These are phyloP conservation scores for Globisporangium mamillatum DNA, from an alignment of 352 stramenopile species.

Conservation along the genomic window DNA sequence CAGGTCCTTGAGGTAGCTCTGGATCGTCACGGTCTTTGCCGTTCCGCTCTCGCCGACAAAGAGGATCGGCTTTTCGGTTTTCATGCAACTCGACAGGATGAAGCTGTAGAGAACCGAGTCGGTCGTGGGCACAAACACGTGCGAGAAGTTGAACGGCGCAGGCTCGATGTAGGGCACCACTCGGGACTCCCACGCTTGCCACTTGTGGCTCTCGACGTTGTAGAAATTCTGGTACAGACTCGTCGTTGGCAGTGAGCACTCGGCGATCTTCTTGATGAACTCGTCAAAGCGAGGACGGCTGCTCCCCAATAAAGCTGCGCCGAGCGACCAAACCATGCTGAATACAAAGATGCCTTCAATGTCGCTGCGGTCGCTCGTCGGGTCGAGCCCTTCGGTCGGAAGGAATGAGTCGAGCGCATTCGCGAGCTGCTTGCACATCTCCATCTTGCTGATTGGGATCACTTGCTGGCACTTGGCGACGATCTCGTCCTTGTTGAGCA, in stretches of 20 bases:
- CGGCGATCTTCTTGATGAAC: constrained; percentile 88
- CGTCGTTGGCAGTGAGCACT: constrained; percentile 71
- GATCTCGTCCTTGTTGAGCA: constrained; percentile 86
- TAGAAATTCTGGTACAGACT: constrained; percentile 91
- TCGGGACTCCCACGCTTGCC: constrained; percentile 85
- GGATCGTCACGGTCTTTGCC: constrained; percentile 94
- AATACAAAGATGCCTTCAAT: constrained; percentile 94
- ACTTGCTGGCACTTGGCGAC: constrained; percentile 90
- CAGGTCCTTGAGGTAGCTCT: constrained; percentile 90
- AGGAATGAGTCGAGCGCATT: constrained; percentile 91
- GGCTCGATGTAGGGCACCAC: constrained; percentile 91
- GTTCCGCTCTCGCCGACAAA: constrained; percentile 94
- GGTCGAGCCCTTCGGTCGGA: constrained; percentile 36
- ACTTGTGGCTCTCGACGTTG: constrained; percentile 87
- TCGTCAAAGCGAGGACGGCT: constrained; percentile 87
- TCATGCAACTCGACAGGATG: constrained; percentile 86
- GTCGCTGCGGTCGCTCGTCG: constrained; percentile 42
- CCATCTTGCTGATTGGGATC: constrained; percentile 92
- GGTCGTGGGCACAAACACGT: constrained; percentile 95
- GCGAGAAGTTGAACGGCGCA: constrained; percentile 91
- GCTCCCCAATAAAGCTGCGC: constrained; percentile 78
- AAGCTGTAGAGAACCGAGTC: constrained; percentile 94
- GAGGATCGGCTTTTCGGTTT: constrained; percentile 86
- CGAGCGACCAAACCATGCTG: constrained; percentile 91
- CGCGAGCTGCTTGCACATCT: constrained; percentile 95